phyloP scores from a whole-genome alignment of 2,329 filamentous ascomycete species.

The Claviceps sp. region DNA sequence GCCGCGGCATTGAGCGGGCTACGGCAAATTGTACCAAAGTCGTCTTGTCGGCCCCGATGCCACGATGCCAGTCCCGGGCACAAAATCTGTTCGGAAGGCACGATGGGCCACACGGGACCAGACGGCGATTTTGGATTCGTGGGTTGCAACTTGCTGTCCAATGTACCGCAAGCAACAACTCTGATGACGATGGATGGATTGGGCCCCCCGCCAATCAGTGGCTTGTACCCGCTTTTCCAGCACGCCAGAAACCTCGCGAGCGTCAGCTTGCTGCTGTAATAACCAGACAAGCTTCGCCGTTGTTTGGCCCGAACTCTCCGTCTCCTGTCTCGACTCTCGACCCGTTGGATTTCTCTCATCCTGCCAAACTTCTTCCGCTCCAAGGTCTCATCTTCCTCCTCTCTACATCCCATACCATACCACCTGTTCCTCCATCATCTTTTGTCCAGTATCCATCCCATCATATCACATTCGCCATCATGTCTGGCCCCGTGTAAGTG shows the following conservation, averaged over 20 bases:
- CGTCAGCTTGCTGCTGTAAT: constrained; percentile 3
- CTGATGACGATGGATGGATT: constrained; percentile 5
- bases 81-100: no score
- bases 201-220: constrained; percentile 3
- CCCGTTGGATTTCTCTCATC: constrained; percentile 7
- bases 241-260: constrained; percentile 9
- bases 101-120: no score
- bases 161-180: neutral
- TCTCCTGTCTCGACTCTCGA: neutral
- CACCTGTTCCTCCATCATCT: constrained; percentile 1
- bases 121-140: no score
- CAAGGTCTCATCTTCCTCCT: constrained; percentile 4
- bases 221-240: constrained; percentile 7
- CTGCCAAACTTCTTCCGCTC: constrained; percentile 5
- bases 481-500: constrained; percentile 59
- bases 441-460: neutral
- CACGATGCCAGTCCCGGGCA: no score
- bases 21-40: no score
- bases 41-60: no score
- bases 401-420: constrained; percentile 8
- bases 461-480: constrained; percentile 23
- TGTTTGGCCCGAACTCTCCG: neutral
- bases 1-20: no score
- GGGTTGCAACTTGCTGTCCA: no score
- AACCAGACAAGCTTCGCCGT: constrained; percentile 3